Evolutionary conservation across 169 alveolate genomes (phyloP).

Genomic region (Plasmodium chabaudi): DNA sequence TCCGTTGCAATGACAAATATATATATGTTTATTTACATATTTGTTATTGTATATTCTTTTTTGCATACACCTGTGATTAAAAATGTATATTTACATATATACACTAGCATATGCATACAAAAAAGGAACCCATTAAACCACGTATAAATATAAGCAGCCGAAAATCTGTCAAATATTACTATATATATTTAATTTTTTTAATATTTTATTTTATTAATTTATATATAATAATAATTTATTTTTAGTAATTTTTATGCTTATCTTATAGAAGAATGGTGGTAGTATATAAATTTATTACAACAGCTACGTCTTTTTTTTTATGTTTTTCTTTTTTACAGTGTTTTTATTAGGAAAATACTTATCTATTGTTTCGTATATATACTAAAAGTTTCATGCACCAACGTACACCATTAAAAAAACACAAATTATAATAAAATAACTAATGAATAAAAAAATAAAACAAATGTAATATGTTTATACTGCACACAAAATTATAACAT

Average conservation of each 20-base stretch:
- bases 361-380: no score
- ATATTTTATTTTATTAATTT: no score
- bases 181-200: no score
- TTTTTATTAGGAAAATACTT: no score
- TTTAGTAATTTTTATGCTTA: no score
- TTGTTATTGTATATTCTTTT: not conserved
- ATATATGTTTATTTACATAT: not conserved
- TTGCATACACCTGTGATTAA: not conserved
- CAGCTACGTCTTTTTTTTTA: not conserved
- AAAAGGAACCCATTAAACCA: no score
- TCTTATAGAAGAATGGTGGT: no score
- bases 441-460: not conserved
- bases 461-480: not conserved
- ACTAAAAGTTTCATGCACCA: constrained; percentile 26
- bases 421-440: no score
- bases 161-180: no score
- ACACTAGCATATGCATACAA: not conserved
- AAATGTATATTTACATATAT: not conserved
- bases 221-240: no score
- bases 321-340: not conserved
- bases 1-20: not conserved
- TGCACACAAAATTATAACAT: constrained; percentile 7
- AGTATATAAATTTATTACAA: not conserved
- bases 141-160: no score
- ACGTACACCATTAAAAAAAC: constrained; percentile 33